phyloP scores from a whole-genome alignment of 1,139 yeast species.

The Sugiyamaella japonica region DNA sequence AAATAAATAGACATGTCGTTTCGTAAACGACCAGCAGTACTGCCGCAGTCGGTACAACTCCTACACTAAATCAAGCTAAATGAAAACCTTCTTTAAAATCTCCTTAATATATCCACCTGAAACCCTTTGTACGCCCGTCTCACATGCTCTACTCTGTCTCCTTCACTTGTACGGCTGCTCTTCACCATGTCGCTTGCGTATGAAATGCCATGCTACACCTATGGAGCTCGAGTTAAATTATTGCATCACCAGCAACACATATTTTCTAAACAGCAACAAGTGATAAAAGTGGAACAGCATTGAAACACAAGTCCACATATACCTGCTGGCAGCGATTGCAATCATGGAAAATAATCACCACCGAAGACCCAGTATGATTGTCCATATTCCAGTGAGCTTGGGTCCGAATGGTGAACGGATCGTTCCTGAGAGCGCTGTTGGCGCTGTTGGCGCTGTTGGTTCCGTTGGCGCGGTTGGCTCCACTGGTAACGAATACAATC shows the following conservation, averaged over 20 bases:
- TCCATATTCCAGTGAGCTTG: constrained; percentile 12
- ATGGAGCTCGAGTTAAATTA: not conserved
- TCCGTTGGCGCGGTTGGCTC: no score
- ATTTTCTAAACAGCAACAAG: not conserved
- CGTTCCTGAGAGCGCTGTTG: not conserved
- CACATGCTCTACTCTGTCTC: no score
- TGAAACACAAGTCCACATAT: not conserved
- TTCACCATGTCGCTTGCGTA: constrained; percentile 3
- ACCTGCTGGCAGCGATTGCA: not conserved
- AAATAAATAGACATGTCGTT: no score
- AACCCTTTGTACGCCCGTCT: no score
- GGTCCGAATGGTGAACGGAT: constrained; percentile 7
- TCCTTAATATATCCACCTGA: no score
- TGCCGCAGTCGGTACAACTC: no score
- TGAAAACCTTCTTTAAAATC: no score
- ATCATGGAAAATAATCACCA: constrained; percentile 4
- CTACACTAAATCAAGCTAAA: no score
- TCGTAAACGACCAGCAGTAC: no score
- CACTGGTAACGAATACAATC: not conserved
- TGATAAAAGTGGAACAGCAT: not conserved
- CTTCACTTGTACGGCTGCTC: constrained; percentile 9
- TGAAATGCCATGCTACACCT: not conserved
- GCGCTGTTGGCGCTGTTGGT: no score
- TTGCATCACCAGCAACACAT: not conserved
- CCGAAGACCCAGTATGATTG: constrained; percentile 10